These are phyloP conservation scores for Punctularia strigosozonata DNA, from an alignment of 768 basidiomycete species.

Conservation along the genomic window DNA sequence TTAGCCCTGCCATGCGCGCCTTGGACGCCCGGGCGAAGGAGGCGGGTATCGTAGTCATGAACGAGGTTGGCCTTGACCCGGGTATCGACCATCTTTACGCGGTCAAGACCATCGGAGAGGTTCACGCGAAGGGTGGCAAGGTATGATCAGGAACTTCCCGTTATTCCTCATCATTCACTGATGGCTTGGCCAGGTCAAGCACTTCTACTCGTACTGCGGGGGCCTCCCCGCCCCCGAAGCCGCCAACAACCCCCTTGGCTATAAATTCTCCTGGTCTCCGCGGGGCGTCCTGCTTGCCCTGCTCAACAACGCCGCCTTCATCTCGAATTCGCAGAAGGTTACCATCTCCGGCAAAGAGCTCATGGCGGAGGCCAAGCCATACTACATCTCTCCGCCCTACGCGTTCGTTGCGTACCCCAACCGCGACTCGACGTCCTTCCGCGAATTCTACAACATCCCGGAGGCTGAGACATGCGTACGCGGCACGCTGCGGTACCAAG, in stretches of 20 bases:
- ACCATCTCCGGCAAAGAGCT: slow-evolving; percentile 70
- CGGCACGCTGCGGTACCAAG: slow-evolving; percentile 90
- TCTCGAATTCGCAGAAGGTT: slow-evolving; percentile 50
- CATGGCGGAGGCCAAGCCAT: slow-evolving; percentile 85
- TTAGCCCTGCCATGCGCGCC: slow-evolving; percentile 83
- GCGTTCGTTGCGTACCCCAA: slow-evolving; percentile 97
- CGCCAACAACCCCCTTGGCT: slow-evolving; percentile 90
- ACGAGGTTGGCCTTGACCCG: slow-evolving; percentile 96
- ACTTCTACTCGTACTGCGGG: slow-evolving; percentile 92
- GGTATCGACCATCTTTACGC: slow-evolving; percentile 93
- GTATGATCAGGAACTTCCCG: slow-evolving; percentile 22
- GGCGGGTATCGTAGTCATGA: slow-evolving; percentile 90
- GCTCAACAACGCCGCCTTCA: slow-evolving; percentile 79
- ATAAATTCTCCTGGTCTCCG: slow-evolving; percentile 99
- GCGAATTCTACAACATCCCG: slow-evolving; percentile 83
- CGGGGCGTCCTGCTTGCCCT: slow-evolving; percentile 92
- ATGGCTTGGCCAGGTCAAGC: slow-evolving; percentile 46
- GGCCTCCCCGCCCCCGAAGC: slow-evolving; percentile 90
- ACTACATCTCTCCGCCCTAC: slow-evolving; percentile 91
- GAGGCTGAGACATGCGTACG: slow-evolving; percentile 90
- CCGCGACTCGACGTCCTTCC: slow-evolving; percentile 85
- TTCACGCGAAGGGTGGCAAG: slow-evolving; percentile 92
- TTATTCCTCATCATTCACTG: slow-evolving; percentile 1
- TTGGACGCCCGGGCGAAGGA: slow-evolving; percentile 71
- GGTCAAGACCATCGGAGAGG: slow-evolving; percentile 87